phyloP scores from a whole-genome alignment of 2,329 filamentous ascomycete species.

The Teratosphaeria zuluensis region DNA sequence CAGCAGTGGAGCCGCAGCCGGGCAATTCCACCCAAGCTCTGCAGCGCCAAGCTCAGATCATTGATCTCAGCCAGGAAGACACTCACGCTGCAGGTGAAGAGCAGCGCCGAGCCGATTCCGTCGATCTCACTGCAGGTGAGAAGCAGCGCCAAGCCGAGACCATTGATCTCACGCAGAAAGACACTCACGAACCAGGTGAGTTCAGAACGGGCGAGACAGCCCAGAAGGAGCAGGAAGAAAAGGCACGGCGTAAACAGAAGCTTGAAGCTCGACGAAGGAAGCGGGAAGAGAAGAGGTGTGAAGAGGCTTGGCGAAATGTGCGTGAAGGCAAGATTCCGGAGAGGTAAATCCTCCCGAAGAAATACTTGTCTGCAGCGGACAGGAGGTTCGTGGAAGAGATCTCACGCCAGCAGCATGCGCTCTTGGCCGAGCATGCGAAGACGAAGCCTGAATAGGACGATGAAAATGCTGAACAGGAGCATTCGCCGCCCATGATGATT shows the following conservation, averaged over 20 bases:
- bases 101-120: no score
- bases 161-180: background rate
- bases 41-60: background rate
- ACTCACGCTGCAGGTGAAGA: background rate
- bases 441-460: background rate
- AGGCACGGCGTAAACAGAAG: background rate
- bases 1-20: background rate
- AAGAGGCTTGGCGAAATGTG: background rate
- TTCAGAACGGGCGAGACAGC: background rate
- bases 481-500: background rate
- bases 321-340: background rate
- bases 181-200: background rate
- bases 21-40: background rate
- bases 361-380: background rate
- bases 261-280: background rate
- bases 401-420: background rate
- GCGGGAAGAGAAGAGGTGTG: background rate
- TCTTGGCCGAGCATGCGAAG: background rate
- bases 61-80: background rate
- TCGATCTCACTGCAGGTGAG: no score
- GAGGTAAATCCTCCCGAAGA: background rate
- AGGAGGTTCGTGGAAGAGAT: background rate
- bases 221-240: background rate
- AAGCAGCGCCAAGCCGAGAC: background rate
- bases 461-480: background rate